Conservation (phyloP, 305 asterid species). For the Fraxinus greggii region DNA sequence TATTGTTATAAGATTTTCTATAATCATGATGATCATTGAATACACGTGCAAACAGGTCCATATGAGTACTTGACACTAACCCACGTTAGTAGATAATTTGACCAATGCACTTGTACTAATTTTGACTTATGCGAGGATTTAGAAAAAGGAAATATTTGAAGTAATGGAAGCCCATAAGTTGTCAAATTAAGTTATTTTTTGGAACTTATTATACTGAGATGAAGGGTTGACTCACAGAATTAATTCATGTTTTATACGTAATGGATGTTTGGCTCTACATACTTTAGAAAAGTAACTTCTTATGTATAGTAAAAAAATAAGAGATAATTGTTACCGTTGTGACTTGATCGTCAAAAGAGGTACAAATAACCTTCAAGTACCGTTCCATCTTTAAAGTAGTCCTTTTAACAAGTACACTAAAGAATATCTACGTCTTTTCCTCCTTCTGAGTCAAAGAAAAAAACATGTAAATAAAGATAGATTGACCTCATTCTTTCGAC, state of each 20-base stretch:
- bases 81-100: conserved; percentile 25
- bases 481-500: too few relatives aligned
- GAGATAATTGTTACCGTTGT: not conserved
- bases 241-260: too few relatives aligned
- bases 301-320: not conserved
- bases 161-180: not conserved
- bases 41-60: conserved; percentile 42
- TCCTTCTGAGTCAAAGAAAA: too few relatives aligned
- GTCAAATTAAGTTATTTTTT: not conserved
- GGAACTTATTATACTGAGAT: not conserved
- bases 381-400: too few relatives aligned
- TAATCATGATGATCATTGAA: conserved; percentile 28
- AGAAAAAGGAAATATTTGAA: not conserved
- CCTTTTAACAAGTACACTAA: too few relatives aligned
- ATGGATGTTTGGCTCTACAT: too few relatives aligned
- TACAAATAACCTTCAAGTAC: too few relatives aligned
- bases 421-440: too few relatives aligned
- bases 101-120: conserved; percentile 18
- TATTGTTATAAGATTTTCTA: conserved; percentile 27
- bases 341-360: too few relatives aligned
- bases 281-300: not conserved
- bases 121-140: not conserved
- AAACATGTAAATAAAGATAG: too few relatives aligned
- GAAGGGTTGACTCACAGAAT: not conserved
- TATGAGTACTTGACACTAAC: conserved; percentile 34